Conservation (phyloP, 257 asterid genomes). For the Jasminum sambac region DNA sequence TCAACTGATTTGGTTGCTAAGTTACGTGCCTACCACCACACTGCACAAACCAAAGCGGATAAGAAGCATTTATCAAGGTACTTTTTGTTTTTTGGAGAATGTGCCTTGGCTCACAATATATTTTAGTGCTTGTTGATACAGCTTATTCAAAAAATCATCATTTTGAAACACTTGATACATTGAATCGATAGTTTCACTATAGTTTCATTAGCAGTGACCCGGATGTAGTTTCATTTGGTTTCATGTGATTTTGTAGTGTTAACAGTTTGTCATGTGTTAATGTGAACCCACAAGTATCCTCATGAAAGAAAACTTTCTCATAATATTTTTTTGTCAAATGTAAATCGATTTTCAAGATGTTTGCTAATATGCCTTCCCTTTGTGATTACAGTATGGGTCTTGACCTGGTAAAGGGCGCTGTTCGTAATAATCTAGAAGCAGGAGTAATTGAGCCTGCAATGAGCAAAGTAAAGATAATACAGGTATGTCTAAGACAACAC, state of each 20-base stretch:
- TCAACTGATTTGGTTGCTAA: slow-evolving; percentile 92
- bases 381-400: slow-evolving; percentile 82
- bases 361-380: not conserved
- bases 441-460: slow-evolving; percentile 98
- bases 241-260: not conserved
- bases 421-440: slow-evolving; percentile 87
- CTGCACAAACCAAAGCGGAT: slow-evolving; percentile 94
- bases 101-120: not conserved
- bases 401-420: slow-evolving; percentile 74
- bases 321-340: not conserved
- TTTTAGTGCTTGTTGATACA: not conserved
- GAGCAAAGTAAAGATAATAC: slow-evolving; percentile 98
- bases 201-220: not conserved
- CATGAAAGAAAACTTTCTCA: not conserved
- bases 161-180: no score
- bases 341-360: not conserved
- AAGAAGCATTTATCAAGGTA: slow-evolving; percentile 92
- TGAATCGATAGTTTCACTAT: no score
- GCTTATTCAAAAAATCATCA: no score
- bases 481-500: slow-evolving; percentile 43
- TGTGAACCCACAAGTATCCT: not conserved
- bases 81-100: not conserved
- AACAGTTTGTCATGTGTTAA: not conserved
- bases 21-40: slow-evolving; percentile 85
- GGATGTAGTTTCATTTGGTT: not conserved